Evolutionary conservation across 164 flowering plant species (phyloP).

Genomic region (Sextonia rubra): DNA sequence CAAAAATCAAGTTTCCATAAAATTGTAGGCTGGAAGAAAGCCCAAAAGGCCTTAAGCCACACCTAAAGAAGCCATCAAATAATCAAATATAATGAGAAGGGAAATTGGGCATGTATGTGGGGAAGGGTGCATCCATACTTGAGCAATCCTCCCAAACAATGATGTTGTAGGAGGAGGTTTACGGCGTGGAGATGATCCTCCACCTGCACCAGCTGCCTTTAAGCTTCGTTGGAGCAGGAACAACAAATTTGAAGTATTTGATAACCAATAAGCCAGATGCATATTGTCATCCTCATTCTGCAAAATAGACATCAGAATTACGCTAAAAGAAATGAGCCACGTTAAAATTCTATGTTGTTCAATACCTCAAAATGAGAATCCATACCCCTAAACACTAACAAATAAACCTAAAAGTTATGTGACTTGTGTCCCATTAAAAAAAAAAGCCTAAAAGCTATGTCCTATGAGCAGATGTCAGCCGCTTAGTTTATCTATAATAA

Average conservation of each 20-base stretch:
- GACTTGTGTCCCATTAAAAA: no score
- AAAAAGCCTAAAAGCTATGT: no score
- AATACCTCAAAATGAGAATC: neutral
- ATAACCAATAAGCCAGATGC: slow-evolving; percentile 91
- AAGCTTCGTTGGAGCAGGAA: slow-evolving; percentile 82
- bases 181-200: slow-evolving; percentile 41
- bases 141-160: slow-evolving; percentile 82
- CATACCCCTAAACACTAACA: neutral
- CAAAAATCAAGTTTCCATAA: neutral
- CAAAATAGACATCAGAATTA: neutral
- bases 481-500: no score
- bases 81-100: neutral
- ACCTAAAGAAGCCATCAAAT: neutral
- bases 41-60: neutral
- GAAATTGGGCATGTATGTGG: neutral
- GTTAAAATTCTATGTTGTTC: neutral
- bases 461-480: no score
- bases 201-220: slow-evolving; percentile 52
- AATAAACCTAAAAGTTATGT: no score
- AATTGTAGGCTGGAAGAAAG: neutral
- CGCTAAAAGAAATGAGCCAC: neutral
- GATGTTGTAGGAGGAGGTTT: slow-evolving; percentile 78
- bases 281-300: slow-evolving; percentile 78
- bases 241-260: slow-evolving; percentile 77
- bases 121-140: slow-evolving; percentile 21